These are phyloP conservation scores for Venturiaceae sp. DNA, from an alignment of 2,329 filamentous ascomycete genomes.

Conservation along the genomic window DNA sequence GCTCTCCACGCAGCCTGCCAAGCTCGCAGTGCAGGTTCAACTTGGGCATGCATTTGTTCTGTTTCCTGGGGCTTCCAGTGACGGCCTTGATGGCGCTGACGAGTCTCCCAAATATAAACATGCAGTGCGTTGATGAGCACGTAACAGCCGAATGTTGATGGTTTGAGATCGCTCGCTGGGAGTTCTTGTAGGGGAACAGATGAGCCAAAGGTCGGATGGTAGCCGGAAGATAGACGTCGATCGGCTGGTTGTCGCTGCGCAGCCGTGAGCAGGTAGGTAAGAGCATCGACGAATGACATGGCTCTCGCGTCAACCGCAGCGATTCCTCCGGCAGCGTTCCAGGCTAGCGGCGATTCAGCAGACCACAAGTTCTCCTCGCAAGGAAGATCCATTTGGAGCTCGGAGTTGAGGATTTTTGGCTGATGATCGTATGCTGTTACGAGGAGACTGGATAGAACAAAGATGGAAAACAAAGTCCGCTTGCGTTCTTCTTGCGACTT, in stretches of 20 bases:
- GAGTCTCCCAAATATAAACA: slow-evolving; percentile 97
- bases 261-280: slow-evolving; percentile 71
- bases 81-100: slow-evolving; percentile 78
- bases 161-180: slow-evolving; percentile 55
- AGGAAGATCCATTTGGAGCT: slow-evolving; percentile 79
- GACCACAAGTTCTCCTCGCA: slow-evolving; percentile 89
- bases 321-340: slow-evolving; percentile 66
- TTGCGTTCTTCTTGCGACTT: slow-evolving; percentile 84
- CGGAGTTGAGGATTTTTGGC: slow-evolving; percentile 85
- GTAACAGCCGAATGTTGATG: slow-evolving; percentile 86
- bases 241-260: slow-evolving; percentile 51
- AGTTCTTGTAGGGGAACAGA: slow-evolving; percentile 37
- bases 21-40: slow-evolving; percentile 84
- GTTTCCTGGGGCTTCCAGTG: slow-evolving; percentile 88
- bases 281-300: slow-evolving; percentile 70
- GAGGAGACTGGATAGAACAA: slow-evolving; percentile 80
- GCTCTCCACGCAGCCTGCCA: slow-evolving; percentile 91
- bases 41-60: slow-evolving; percentile 90
- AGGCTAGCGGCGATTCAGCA: slow-evolving; percentile 73
- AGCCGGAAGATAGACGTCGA: slow-evolving; percentile 15
- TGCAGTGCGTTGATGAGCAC: slow-evolving; percentile 90
- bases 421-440: slow-evolving; percentile 91
- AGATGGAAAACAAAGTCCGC: slow-evolving; percentile 83
- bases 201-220: slow-evolving; percentile 33
- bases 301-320: slow-evolving; percentile 59